A percentile compares a stretch with the other conserved stretches of the same genome.
Conservation (phyloP, 202 grass and related monocot genomes). For the Panicum hallii region DNA sequence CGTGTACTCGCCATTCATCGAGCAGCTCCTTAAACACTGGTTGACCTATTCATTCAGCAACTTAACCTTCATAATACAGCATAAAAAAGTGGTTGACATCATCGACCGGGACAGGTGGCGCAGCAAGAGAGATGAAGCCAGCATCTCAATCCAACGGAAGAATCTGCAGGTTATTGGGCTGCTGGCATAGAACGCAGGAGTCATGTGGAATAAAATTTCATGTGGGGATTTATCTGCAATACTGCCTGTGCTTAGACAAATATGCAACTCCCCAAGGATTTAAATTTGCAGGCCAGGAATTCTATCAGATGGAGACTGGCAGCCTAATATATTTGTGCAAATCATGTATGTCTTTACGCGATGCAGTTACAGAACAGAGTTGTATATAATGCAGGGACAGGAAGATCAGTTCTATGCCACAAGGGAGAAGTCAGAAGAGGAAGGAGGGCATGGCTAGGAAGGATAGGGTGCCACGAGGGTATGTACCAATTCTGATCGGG, state of each 20-base stretch:
- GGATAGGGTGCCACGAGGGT: conserved; percentile 58
- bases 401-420: background rate
- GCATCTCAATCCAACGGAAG: background rate
- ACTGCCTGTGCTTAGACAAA: background rate
- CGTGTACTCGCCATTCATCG: background rate
- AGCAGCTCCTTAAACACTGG: background rate
- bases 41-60: conserved; percentile 1
- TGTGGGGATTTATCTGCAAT: conserved; percentile 1
- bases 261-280: background rate
- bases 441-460: conserved; percentile 50
- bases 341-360: background rate
- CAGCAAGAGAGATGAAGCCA: background rate
- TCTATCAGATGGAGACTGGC: background rate
- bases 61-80: background rate
- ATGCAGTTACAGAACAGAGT: background rate
- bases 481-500: conserved; percentile 60
- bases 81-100: background rate
- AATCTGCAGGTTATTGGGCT: background rate
- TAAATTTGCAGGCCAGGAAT: background rate
- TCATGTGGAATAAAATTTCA: background rate
- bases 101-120: background rate
- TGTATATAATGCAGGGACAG: conserved; percentile 32
- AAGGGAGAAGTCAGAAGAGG: background rate
- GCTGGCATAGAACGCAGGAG: background rate
- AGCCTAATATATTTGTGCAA: background rate